Evolutionary conservation across 495 filamentous ascomycete species (phyloP).

Genomic region (Oleoguttula mirabilis): DNA sequence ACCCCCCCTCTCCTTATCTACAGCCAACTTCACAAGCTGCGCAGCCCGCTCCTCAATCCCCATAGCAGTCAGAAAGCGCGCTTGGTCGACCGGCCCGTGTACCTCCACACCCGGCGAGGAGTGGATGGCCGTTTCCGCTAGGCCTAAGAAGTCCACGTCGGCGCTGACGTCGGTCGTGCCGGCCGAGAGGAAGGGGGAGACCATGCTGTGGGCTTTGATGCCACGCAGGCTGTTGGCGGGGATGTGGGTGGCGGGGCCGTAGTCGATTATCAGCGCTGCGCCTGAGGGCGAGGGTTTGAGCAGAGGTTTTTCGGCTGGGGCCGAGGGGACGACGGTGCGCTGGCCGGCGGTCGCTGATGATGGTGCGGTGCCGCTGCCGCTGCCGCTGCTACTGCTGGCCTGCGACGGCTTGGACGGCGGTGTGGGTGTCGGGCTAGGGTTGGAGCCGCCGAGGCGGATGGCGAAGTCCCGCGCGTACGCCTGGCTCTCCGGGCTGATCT

Average conservation of each 20-base stretch:
- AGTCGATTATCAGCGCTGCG: conserved; percentile 86
- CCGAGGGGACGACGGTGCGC: conserved; percentile 3
- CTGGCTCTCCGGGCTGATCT: conserved; percentile 76
- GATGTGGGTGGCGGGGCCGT: conserved; percentile 66
- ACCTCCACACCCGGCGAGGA: conserved; percentile 74
- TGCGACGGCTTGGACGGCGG: too few species aligned
- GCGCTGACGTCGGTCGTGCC: conserved; percentile 77
- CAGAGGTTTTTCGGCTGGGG: conserved; percentile 17
- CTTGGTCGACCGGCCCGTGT: conserved; percentile 86
- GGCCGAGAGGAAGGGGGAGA: conserved; percentile 63
- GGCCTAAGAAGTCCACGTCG: conserved; percentile 79
- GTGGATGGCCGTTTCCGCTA: conserved; percentile 67
- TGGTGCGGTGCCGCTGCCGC: background rate
- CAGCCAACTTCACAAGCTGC: conserved; percentile 43
- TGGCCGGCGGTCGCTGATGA: conserved; percentile 1
- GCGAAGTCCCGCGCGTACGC: conserved; percentile 73
- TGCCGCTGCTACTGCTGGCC: background rate
- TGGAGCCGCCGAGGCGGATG: conserved; percentile 58
- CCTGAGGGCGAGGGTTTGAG: conserved; percentile 54
- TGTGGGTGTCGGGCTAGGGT: too few species aligned
- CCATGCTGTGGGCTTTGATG: conserved; percentile 58
- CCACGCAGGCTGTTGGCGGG: conserved; percentile 81
- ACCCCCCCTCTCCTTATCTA: conserved; percentile 12
- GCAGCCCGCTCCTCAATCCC: conserved; percentile 69
- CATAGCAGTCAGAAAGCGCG: conserved; percentile 61